phyloP scores from a whole-genome alignment of 495 filamentous ascomycete species.

The Venustampulla echinocandica region DNA sequence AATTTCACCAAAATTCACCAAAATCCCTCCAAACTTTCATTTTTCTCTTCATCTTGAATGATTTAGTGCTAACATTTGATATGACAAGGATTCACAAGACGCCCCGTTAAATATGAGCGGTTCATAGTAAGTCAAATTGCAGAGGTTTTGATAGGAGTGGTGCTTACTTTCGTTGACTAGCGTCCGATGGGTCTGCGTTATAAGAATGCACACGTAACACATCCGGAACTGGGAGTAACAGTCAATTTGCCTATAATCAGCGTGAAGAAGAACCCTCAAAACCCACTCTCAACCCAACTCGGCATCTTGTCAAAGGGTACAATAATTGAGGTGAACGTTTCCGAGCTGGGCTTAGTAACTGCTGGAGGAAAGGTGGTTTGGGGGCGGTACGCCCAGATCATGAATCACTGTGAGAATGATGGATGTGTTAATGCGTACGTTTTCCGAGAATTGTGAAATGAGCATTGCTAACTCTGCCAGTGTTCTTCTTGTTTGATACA shows the following conservation, averaged over 20 bases:
- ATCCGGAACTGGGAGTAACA: conserved; percentile 77
- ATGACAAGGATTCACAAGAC: conserved; percentile 66
- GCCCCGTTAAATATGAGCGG: conserved; percentile 90
- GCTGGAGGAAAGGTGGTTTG: conserved; percentile 89
- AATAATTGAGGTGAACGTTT: conserved; percentile 92
- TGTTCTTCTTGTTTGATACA: conserved; percentile 23
- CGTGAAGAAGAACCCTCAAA: conserved; percentile 98
- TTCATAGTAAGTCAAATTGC: too few relatives aligned
- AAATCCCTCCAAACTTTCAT: too few relatives aligned
- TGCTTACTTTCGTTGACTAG: too few relatives aligned
- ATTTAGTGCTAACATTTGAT: background rate
- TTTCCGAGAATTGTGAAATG: background rate
- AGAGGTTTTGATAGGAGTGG: too few relatives aligned
- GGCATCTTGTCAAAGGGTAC: conserved; percentile 93
- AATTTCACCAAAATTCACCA: background rate
- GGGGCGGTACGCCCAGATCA: conserved; percentile 76
- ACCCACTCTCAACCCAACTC: conserved; percentile 87
- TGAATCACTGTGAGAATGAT: conserved; percentile 71
- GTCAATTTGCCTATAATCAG: conserved; percentile 88
- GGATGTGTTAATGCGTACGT: conserved; percentile 62
- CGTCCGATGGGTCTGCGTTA: conserved; percentile 49
- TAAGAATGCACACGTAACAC: conserved; percentile 91
- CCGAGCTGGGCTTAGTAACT: conserved; percentile 86
- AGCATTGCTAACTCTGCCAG: conserved; percentile 11
- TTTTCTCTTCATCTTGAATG: background rate